Base-by-base conservation (phyloP, 2,329 filamentous ascomycete species). In the Calonectria honghensis region DNA sequence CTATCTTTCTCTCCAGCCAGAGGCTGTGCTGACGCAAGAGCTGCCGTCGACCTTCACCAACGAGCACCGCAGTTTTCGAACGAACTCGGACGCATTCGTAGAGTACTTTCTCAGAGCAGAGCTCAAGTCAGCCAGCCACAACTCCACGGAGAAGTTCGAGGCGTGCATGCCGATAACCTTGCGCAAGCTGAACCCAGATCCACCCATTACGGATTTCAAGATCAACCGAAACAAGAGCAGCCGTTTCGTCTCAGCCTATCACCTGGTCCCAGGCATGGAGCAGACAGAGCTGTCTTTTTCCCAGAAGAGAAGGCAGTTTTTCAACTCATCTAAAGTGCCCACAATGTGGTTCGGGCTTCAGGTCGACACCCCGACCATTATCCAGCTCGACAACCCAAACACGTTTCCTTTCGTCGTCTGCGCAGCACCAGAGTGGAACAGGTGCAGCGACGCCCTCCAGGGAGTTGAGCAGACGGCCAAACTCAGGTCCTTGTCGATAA, bases 51-150 rank as follows among this genome's bases (percentile, higher is more conserved):
- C 67, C 0, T 80, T 75, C 13, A 35, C 14, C 5, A 32, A 75
- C 7, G 24, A 39, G 4, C 5, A 24, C 10, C 9, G 27, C 0
- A 39, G 52, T 11, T 41, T 39, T 27, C 48, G 48, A 18, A 57
- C 50, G 2, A 18, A 24, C 0, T 63, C 29, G 6, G 68, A 73
- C 0, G 77, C 59, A 0, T 78, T 73, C 1, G 39, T 80, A 10
- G 84, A 87, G 57, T 87, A 87, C 52, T 81, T 78, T 14, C 72
- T 87, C 1, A 72, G 83, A 39, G 84, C 84, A 0, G 73, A 76
- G 2, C 45, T 86, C 2, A 66, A n/a, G 6, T 76, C 75, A 50
- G 75, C 68, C 0, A 59, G 37, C 0, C 32, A 66, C 3, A 66
- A 39, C 1, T 31, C 14, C 2, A 54, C 11, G 5, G 61, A 78